These are phyloP conservation scores for Candida oleophila DNA, from an alignment of 805 yeast genomes.

Conservation along the genomic window DNA sequence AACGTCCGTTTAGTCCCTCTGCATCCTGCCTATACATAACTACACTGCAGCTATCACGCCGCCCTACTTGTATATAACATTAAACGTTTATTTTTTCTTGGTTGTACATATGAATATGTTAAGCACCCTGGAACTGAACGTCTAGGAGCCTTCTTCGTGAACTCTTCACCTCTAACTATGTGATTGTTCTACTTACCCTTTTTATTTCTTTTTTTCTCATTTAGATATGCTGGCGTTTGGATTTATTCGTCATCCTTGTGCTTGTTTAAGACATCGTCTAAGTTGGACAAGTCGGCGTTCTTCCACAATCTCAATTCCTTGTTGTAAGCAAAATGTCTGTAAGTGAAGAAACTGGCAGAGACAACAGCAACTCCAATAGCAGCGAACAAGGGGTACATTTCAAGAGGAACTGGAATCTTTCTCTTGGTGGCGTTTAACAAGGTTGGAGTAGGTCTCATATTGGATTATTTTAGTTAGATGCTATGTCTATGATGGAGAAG, in stretches of 20 bases:
- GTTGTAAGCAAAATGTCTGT: slow-evolving; percentile 48
- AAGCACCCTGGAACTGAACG: not conserved
- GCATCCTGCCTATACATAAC: no score
- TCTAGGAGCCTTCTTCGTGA: not conserved
- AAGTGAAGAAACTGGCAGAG: slow-evolving; percentile 42
- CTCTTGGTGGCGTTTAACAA: slow-evolving; percentile 42
- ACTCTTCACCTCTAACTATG: not conserved
- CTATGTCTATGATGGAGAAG: not conserved
- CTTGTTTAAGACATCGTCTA: slow-evolving; percentile 42
- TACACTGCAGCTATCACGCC: not conserved
- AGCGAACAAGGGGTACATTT: slow-evolving; percentile 48
- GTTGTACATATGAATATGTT: not conserved
- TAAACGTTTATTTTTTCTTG: not conserved
- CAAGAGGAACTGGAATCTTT: slow-evolving; percentile 32
- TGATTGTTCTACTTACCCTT: not conserved
- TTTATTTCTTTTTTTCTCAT: slow-evolving; percentile 17
- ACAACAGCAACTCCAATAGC: slow-evolving; percentile 41
- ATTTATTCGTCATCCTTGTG: slow-evolving; percentile 15
- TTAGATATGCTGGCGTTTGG: slow-evolving; percentile 13
- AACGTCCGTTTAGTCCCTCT: no score
- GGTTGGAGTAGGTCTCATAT: slow-evolving; percentile 40
- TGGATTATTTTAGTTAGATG: not conserved
- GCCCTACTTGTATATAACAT: not conserved
- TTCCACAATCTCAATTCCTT: slow-evolving; percentile 46
- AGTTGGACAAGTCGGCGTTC: slow-evolving; percentile 42